These are phyloP conservation scores for Polyporus tsugae DNA, from an alignment of 1,284 basidiomycete species.

Conservation along the genomic window DNA sequence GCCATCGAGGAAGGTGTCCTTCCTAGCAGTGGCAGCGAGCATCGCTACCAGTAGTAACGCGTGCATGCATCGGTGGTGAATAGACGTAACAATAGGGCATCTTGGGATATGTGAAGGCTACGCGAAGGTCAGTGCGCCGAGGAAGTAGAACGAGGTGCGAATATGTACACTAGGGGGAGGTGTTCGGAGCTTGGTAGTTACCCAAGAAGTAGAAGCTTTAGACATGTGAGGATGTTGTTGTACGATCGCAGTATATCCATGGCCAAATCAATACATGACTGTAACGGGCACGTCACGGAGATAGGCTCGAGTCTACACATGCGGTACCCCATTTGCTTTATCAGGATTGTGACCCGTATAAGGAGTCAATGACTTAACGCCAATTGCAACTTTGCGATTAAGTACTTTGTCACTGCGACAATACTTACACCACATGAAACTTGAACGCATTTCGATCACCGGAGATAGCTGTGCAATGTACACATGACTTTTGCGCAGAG, in stretches of 20 bases:
- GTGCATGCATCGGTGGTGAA: not conserved
- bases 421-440: too few species aligned
- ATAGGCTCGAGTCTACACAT: not conserved
- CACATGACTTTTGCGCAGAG: not conserved
- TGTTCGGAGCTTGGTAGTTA: too few species aligned
- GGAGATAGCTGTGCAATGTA: not conserved
- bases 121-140: not conserved
- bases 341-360: not conserved
- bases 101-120: not conserved
- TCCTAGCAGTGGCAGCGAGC: slow-evolving; percentile 11
- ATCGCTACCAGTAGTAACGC: slow-evolving; percentile 8
- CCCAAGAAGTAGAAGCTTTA: not conserved
- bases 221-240: not conserved
- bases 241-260: not conserved
- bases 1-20: slow-evolving; percentile 19
- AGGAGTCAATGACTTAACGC: not conserved
- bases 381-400: not conserved
- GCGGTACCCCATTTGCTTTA: not conserved
- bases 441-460: not conserved
- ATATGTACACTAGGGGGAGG: not conserved
- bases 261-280: not conserved
- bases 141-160: not conserved
- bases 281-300: not conserved
- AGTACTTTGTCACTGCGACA: too few species aligned
- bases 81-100: not conserved